Evolutionary conservation across 108 stramenopile species (phyloP), one percentile per base, ranked within the genome.

Genomic region (Conticribra guillardii): DNA sequence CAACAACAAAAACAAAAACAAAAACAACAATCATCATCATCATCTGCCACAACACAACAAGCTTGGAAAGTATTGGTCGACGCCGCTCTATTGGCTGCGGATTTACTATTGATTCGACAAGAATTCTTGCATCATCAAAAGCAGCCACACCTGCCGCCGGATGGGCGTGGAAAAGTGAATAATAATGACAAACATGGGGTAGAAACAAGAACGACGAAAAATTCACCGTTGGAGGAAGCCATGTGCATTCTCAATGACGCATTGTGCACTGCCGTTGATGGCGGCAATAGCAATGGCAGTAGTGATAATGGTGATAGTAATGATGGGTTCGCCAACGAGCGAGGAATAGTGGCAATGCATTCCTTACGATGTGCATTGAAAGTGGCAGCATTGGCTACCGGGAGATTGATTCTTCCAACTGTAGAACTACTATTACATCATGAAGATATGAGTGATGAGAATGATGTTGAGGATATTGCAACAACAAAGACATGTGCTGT

Each of bases 21-120:
- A n/a, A n/a, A n/a, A n/a, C n/a, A n/a, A n/a, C n/a, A n/a, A n/a
- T n/a, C n/a, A n/a, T n/a, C n/a, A n/a, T n/a, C n/a, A n/a, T n/a
- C n/a, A n/a, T n/a, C n/a, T n/a, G n/a, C n/a, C n/a, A n/a, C 28
- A 24, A 32, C 11, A 26, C 11, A 1, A 41, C 21, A 8, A 53
- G 47, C 75, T 8, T 78, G 76, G 76, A 70, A 52, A 4, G 63
- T 64, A 4, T 70, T 78, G 64, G 69, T 59, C 18, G 53, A 78
- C 19, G 52, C 62, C 41, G 69, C 76, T 29, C 9, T 53, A 32
- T 4, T 60, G 22, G 76, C 76, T 0, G 68, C 69, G 41, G 76
- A 70, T 45, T 24, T 78, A 2, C 26, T 78, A 26, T 16, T 24
- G 4, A 27, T 52, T 15, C 37, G 67, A 47, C 56, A 26, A 56